Conservation (phyloP, 129 eudicot genomes). For the Pseudognaphalium luteoalbum region DNA sequence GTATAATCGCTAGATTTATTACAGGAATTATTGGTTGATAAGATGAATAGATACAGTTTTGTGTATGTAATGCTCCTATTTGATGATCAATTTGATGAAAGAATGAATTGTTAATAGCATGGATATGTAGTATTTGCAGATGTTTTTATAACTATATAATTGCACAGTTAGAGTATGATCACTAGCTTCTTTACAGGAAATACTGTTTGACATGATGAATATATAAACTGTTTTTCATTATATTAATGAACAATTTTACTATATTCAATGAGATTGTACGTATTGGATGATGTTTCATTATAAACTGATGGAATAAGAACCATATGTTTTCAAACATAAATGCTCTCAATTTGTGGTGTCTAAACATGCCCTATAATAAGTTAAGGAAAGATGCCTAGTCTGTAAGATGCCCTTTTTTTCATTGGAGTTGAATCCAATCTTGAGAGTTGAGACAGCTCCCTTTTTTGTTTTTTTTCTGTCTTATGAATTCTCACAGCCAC, state of each 20-base stretch:
- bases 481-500: constrained; percentile 25
- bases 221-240: neutral
- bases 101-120: too few relatives aligned
- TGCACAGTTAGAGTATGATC: too few relatives aligned
- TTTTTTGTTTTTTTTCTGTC: constrained; percentile 4
- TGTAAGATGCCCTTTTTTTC: neutral
- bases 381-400: constrained; percentile 18
- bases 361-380: neutral
- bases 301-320: neutral
- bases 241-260: too few relatives aligned
- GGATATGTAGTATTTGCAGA: too few relatives aligned
- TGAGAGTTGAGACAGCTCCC: constrained; percentile 6
- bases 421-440: constrained; percentile 5
- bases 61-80: too few relatives aligned
- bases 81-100: too few relatives aligned
- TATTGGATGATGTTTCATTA: neutral
- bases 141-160: too few relatives aligned
- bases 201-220: neutral
- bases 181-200: neutral
- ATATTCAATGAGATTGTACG: neutral
- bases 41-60: neutral
- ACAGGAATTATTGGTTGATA: neutral
- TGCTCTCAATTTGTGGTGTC: neutral
- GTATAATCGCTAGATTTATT: neutral
- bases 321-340: neutral